phyloP scores from a whole-genome alignment of 345 rosid species.

The Populus tremula region DNA sequence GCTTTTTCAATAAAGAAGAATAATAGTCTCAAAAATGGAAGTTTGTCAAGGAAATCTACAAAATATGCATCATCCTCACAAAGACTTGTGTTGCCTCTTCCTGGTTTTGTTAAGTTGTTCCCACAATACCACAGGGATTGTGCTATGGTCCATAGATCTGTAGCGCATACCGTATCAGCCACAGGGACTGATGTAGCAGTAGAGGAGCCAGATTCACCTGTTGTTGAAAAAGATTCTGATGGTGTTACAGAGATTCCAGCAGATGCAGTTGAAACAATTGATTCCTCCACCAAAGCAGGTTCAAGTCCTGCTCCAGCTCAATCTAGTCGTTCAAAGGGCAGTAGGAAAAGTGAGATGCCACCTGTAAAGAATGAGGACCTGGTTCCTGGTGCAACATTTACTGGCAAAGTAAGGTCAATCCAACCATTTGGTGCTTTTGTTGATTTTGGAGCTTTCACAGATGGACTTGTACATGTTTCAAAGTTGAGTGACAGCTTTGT shows the following conservation, averaged over 20 bases:
- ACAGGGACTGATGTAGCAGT: slow-evolving; percentile 62
- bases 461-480: slow-evolving; percentile 89
- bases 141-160: slow-evolving; percentile 37
- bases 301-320: slow-evolving; percentile 35
- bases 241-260: slow-evolving; percentile 35
- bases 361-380: slow-evolving; percentile 77
- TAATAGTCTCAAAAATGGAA: slow-evolving; percentile 40
- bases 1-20: slow-evolving; percentile 43
- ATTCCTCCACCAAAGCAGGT: slow-evolving; percentile 30
- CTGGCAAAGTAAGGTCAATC: slow-evolving; percentile 82
- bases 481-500: slow-evolving; percentile 72
- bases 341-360: slow-evolving; percentile 81
- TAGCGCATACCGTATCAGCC: slow-evolving; percentile 35
- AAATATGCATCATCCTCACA: slow-evolving; percentile 27
- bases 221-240: slow-evolving; percentile 36
- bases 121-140: slow-evolving; percentile 38
- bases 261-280: slow-evolving; percentile 33
- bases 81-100: slow-evolving; percentile 44
- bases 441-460: slow-evolving; percentile 86
- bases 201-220: slow-evolving; percentile 58
- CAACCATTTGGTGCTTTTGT: slow-evolving; percentile 95
- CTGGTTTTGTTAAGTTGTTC: slow-evolving; percentile 48
- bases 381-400: slow-evolving; percentile 69
- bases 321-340: slow-evolving; percentile 43
- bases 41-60: slow-evolving; percentile 45